These are phyloP conservation scores for Boletus vermiculosoides DNA, from an alignment of 768 basidiomycete genomes.

Conservation along the genomic window DNA sequence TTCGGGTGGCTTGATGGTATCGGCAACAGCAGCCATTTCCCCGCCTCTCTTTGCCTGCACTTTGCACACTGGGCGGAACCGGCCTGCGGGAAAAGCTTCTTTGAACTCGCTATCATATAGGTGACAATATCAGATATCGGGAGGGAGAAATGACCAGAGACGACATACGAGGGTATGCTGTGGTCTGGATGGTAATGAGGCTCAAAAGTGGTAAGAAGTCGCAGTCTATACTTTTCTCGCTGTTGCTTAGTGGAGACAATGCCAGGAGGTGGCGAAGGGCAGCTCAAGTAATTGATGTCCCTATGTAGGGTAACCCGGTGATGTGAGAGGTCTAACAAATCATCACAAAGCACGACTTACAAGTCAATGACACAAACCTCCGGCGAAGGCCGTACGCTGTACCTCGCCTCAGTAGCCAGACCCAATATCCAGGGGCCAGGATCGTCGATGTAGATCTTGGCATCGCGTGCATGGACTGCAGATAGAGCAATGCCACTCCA, in stretches of 20 bases:
- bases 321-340: conserved; percentile 5
- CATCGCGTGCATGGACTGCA: conserved; percentile 84
- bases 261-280: conserved; percentile 74
- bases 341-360: conserved; percentile 41
- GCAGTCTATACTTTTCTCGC: conserved; percentile 75
- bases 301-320: conserved; percentile 35
- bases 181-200: conserved; percentile 89
- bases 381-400: conserved; percentile 67
- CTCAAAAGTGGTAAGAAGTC: conserved; percentile 75
- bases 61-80: conserved; percentile 88
- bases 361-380: conserved; percentile 89
- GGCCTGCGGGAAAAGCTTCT: conserved; percentile 89
- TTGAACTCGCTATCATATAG: conserved; percentile 75
- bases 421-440: conserved; percentile 97
- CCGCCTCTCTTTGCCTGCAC: conserved; percentile 83
- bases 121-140: conserved; percentile 1
- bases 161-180: conserved; percentile 62
- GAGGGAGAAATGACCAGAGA: not conserved
- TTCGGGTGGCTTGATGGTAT: conserved; percentile 84
- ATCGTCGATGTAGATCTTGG: conserved; percentile 92
- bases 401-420: conserved; percentile 79
- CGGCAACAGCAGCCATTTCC: conserved; percentile 78
- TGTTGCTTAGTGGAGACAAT: conserved; percentile 76
- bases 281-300: conserved; percentile 83
- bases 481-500: conserved; percentile 89